Evolutionary conservation across 192 early-diverging fungal species (phyloP).

Genomic region (Podila minutissima): DNA sequence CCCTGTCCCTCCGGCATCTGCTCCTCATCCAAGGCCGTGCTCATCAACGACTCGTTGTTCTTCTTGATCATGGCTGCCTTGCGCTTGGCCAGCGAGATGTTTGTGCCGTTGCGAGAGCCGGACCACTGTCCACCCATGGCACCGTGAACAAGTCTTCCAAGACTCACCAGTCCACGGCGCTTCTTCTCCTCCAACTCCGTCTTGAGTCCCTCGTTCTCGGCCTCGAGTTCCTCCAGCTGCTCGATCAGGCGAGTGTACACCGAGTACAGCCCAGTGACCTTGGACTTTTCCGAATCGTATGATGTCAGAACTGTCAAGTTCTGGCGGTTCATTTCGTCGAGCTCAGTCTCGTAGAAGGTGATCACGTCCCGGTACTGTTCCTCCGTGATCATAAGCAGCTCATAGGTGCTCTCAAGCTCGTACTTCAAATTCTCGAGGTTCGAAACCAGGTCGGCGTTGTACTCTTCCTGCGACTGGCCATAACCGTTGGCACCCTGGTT

Average conservation of each 20-base stretch:
- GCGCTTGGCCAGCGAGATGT: conserved; percentile 21
- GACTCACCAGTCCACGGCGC: conserved; percentile 37
- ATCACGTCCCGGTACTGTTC: conserved; percentile 49
- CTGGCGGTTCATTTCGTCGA: conserved; percentile 49
- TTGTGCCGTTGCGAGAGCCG: conserved; percentile 25
- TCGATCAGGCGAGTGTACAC: conserved; percentile 48
- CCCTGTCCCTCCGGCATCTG: neutral
- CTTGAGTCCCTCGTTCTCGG: conserved; percentile 52
- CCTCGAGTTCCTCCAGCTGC: conserved; percentile 51
- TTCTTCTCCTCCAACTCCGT: conserved; percentile 49
- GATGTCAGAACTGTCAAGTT: conserved; percentile 44
- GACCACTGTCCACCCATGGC: conserved; percentile 47
- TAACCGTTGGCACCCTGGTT: conserved; percentile 27
- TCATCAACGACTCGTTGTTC: conserved; percentile 8
- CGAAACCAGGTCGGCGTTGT: conserved; percentile 36
- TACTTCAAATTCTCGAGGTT: conserved; percentile 50
- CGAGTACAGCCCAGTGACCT: conserved; percentile 43
- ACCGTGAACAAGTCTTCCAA: conserved; percentile 38
- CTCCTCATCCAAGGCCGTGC: conserved; percentile 29
- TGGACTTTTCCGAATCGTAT: conserved; percentile 52
- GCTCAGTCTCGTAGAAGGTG: conserved; percentile 45
- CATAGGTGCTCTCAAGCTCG: conserved; percentile 58
- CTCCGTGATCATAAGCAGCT: conserved; percentile 59
- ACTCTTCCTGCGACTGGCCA: conserved; percentile 42
- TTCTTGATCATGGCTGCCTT: conserved; percentile 19